Base-by-base conservation (phyloP, 768 basidiomycete species). In the Rhodocollybia butyracea region DNA sequence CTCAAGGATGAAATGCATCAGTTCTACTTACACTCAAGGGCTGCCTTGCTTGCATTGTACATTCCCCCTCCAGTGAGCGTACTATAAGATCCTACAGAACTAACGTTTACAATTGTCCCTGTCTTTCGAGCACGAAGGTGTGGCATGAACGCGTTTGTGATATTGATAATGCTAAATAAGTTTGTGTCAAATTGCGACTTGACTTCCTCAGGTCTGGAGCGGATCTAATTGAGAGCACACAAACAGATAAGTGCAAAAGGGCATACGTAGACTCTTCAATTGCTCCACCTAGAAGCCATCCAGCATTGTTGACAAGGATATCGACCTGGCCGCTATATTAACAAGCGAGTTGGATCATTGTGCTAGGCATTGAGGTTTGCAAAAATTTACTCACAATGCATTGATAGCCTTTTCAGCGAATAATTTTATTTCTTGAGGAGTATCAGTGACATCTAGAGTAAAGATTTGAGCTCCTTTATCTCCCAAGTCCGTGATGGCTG, bases 271-370 rank as follows among this genome's bases (percentile, higher is more conserved):
- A 45, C 34, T 59, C 60, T 40, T 63, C 58, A 13, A 59, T 27
- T 0, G 62, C 61, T 36, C 59, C 59, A 15, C 59, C 63, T 12
- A 58, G 55, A 3, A 60, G 38, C 29, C 50, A 65, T 6, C 63
- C 66, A 10, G 67, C 66, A 24, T 68, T 66, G 51, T 65, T 66
- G 47, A 66, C 55, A 21, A 68, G 56, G 8, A 58, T 64, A 43
- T 68, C 66, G n/a, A 69, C 50, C 31, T 57, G 57, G 1, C 66
- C 65, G 31, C 61, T 62, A 21, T 42, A 26, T n/a, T 36, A 39
- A 22, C 30, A 19, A 54, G 26, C 36, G 31, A 13, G 4, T 46
- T n/a, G 29, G 15, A 15, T 13, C 11, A 50, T 13, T 19, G 19
- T 3, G 32, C 7, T 13, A 34, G 7, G 2, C 26, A 11, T 46